Base-by-base conservation (phyloP, 345 rosid genomes). In the Bruguiera parviflora region DNA sequence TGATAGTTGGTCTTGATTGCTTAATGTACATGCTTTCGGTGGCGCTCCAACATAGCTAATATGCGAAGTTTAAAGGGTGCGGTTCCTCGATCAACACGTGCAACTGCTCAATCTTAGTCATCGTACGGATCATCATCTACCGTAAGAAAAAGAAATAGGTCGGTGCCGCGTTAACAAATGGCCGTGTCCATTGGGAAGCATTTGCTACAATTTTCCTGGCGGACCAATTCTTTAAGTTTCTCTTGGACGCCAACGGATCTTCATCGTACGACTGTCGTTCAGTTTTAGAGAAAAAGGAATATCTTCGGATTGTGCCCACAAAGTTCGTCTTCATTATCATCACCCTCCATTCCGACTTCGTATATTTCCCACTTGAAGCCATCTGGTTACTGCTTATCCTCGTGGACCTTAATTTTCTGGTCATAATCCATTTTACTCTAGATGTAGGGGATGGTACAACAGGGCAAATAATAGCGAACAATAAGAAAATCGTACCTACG, bases 401-500 rank as follows among this genome's bases (percentile, higher is more conserved):
- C 6, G 37, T 7, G 37, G 37, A 8, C 37, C 37, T 33, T 33
- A 33, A 33, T 33, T 33, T 33, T 33, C 37, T 33, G 9, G 10
- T 33, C 8, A 33, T 33, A 33, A 33, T 33, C 37, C 16, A 39
- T 33, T 56, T n/a, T 27, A 21, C 59, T 68, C 63, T 70, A 25
- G 29, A 32, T 35, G 24, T 47, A 11, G 37, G 37, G 37, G 37
- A 33, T 33, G 43, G 61, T 25, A 58, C n/a, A 66, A 55, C 15
- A 62, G 11, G 81, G 77, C 79, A 59, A 51, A 79, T 72, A 70
- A 66, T 73, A 84, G 82, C 84, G 66, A 68, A 69, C 73, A 83
- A 75, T 76, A 53, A 71, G 72, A 81, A 81, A 76, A 71, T 71
- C 79, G 71, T 69, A 80, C 81, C 75, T 76, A 82, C 82, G 77